A percentile compares a stretch with the other conserved stretches of the same genome.
Evolutionary conservation across 2,329 filamentous ascomycete species (phyloP).

Genomic region (Ramularia collo-cygni): DNA sequence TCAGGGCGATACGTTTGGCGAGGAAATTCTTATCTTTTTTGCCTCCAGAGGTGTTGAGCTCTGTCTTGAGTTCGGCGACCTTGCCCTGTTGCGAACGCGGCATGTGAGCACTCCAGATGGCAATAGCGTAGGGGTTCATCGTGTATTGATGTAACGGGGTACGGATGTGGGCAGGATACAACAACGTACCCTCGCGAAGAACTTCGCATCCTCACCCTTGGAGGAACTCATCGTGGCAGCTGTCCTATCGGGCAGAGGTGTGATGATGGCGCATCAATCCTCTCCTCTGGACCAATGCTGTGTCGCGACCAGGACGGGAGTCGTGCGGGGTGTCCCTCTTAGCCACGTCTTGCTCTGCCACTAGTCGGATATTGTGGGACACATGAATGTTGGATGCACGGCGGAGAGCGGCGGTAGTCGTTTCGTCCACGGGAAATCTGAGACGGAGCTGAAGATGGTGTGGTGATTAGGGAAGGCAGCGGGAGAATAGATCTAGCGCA

Average conservation of each 20-base stretch:
- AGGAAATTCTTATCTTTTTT: conserved; percentile 98
- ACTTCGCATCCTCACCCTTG: conserved; percentile 90
- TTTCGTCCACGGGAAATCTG: too few relatives aligned
- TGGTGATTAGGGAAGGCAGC: too few relatives aligned
- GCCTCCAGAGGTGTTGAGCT: conserved; percentile 62
- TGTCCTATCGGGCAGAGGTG: neutral
- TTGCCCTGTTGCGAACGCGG: conserved; percentile 68
- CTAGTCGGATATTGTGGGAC: too few relatives aligned
- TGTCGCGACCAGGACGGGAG: conserved; percentile 3
- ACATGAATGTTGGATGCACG: too few relatives aligned
- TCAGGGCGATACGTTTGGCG: conserved; percentile 93
- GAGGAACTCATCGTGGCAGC: conserved; percentile 47
- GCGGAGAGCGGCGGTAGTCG: too few relatives aligned
- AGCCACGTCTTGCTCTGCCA: too few relatives aligned
- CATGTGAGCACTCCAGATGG: conserved; percentile 1
- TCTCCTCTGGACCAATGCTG: conserved; percentile 3
- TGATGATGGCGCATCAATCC: conserved; percentile 3
- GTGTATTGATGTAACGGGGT: neutral
- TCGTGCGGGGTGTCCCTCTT: conserved; percentile 4
- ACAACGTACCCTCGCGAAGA: conserved; percentile 86
- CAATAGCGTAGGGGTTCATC: neutral
- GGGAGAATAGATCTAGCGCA: too few relatives aligned
- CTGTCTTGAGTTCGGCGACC: conserved; percentile 90
- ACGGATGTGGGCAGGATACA: conserved; percentile 2
- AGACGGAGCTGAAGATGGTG: too few relatives aligned